phyloP scores from a whole-genome alignment of 495 filamentous ascomycete species.

The Staphylotrichum longicolle region DNA sequence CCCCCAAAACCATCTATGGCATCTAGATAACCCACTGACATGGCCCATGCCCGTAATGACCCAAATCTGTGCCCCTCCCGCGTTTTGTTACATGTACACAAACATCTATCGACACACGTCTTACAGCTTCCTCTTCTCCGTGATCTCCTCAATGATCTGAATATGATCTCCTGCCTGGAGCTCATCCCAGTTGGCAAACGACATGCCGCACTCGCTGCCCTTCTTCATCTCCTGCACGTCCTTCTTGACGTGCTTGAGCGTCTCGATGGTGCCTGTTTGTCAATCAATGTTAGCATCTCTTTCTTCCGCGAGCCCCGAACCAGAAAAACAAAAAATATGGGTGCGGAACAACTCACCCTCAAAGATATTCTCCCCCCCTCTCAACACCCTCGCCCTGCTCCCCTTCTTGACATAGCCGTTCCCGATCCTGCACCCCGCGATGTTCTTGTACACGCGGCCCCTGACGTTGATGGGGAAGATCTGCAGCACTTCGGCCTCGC shows the following conservation, averaged over 20 bases:
- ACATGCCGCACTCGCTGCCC: slow-evolving; percentile 88
- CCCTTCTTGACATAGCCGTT: slow-evolving; percentile 68
- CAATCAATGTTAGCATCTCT: too few relatives aligned
- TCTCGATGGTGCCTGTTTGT: slow-evolving; percentile 63
- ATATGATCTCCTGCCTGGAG: slow-evolving; percentile 80
- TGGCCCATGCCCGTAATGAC: neutral
- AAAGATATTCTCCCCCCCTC: slow-evolving; percentile 64
- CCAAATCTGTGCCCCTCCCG: neutral
- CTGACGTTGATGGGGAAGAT: slow-evolving; percentile 81
- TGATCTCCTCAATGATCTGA: slow-evolving; percentile 78
- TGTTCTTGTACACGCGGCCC: slow-evolving; percentile 60
- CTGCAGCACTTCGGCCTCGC: slow-evolving; percentile 83
- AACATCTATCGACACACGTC: slow-evolving; percentile 1
- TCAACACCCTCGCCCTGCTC: slow-evolving; percentile 66
- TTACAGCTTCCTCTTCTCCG: slow-evolving; percentile 68
- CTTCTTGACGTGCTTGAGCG: slow-evolving; percentile 89
- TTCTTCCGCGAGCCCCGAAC: slow-evolving; percentile 18
- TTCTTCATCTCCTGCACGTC: slow-evolving; percentile 85
- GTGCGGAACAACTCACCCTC: slow-evolving; percentile 60
- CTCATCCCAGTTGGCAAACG: slow-evolving; percentile 73
- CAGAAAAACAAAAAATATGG: slow-evolving; percentile 6
- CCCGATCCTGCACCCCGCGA: slow-evolving; percentile 86
- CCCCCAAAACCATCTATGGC: neutral
- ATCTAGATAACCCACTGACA: neutral
- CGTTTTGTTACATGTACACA: slow-evolving; percentile 10